Conservation (phyloP, 768 basidiomycete genomes). For the Tremella yokohamensis region DNA sequence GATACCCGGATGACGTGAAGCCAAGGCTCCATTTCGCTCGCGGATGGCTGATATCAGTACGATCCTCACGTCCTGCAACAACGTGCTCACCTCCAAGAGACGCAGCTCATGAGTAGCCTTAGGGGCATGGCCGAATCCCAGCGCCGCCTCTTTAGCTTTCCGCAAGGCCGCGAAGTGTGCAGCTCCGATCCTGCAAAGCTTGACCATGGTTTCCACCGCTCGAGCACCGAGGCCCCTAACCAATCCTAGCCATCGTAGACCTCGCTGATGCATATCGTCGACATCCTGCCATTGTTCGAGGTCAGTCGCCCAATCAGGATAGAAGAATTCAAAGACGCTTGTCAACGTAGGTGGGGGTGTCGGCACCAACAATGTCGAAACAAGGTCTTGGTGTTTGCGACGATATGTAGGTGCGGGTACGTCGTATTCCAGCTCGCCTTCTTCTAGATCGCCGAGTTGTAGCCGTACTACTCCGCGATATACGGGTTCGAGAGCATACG, state of each 20-base stretch:
- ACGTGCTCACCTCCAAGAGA: slow-evolving; percentile 12
- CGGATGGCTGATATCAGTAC: slow-evolving; percentile 30
- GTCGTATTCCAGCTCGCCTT: slow-evolving; percentile 14
- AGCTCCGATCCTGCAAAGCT: slow-evolving; percentile 71
- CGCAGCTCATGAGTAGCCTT: slow-evolving; percentile 4
- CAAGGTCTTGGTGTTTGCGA: slow-evolving; percentile 53
- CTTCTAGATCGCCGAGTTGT: slow-evolving; percentile 2
- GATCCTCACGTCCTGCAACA: neutral
- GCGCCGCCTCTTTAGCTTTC: slow-evolving; percentile 35
- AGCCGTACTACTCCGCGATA: slow-evolving; percentile 53
- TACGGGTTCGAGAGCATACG: slow-evolving; percentile 65
- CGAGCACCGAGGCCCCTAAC: slow-evolving; percentile 77
- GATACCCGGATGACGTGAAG: slow-evolving; percentile 71
- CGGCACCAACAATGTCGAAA: slow-evolving; percentile 73
- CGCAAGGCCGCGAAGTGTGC: slow-evolving; percentile 25
- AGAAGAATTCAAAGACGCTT: slow-evolving; percentile 85
- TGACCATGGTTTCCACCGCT: slow-evolving; percentile 71
- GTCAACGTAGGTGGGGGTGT: slow-evolving; percentile 71
- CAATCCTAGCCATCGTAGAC: slow-evolving; percentile 75
- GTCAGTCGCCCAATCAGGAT: slow-evolving; percentile 71
- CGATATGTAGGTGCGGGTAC: slow-evolving; percentile 13
- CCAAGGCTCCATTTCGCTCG: slow-evolving; percentile 58
- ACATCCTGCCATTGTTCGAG: slow-evolving; percentile 64
- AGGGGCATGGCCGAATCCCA: slow-evolving; percentile 3
- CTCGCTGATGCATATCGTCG: slow-evolving; percentile 69